Conservation (phyloP, 148 eudicot genomes). For the Rhododendron henanense region DNA sequence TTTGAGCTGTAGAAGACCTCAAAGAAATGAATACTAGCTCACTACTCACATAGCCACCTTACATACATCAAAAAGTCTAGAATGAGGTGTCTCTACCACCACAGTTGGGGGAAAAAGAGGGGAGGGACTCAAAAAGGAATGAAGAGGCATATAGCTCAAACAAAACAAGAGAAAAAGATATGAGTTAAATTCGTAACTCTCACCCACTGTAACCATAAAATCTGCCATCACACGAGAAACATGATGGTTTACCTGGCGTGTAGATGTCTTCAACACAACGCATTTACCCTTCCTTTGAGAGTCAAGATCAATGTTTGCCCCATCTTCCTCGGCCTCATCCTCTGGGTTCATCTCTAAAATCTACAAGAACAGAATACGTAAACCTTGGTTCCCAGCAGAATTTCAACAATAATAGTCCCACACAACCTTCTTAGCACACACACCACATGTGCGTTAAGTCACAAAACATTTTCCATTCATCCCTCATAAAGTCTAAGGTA, state of each 20-base stretch:
- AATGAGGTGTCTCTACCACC: too few relatives aligned
- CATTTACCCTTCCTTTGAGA: slow-evolving; percentile 97
- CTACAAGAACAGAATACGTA: slow-evolving; percentile 19
- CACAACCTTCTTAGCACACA: neutral
- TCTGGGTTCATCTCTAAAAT: slow-evolving; percentile 93
- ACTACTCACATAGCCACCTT: neutral
- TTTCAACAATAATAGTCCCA: neutral
- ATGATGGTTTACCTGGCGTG: slow-evolving; percentile 60
- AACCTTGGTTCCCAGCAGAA: neutral
- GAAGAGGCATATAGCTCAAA: neutral
- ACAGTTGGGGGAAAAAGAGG: neutral
- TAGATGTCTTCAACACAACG: slow-evolving; percentile 88
- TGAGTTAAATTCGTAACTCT: neutral
- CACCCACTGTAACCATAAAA: neutral
- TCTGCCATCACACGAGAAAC: neutral
- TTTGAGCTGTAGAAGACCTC: too few relatives aligned
- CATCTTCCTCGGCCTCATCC: slow-evolving; percentile 98
- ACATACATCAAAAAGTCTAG: neutral
- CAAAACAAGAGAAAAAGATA: neutral
- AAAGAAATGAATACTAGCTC: neutral
- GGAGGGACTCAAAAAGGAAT: neutral
- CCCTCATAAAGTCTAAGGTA: neutral
- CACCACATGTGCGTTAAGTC: neutral
- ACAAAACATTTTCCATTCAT: neutral
- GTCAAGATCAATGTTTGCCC: slow-evolving; percentile 93